phyloP scores from a whole-genome alignment of 2,329 filamentous ascomycete genomes.

The Acephala macrosclerotiorum region DNA sequence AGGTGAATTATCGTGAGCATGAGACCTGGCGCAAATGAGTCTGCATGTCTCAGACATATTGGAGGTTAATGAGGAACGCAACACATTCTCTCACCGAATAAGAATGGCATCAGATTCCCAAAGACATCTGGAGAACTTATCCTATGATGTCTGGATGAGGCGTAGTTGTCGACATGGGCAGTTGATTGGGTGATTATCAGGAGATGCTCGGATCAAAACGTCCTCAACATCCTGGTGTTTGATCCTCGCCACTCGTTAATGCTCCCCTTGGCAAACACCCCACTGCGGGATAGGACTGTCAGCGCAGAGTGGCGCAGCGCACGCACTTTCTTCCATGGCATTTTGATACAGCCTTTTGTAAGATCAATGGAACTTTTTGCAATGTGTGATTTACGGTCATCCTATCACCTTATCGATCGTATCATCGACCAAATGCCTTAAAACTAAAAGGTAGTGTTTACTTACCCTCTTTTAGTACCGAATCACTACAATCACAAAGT shows the following conservation, averaged over 20 bases:
- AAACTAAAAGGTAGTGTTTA: no score
- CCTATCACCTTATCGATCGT: no score
- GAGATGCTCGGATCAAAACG: not conserved
- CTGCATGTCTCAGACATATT: not conserved
- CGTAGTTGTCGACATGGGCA: not conserved
- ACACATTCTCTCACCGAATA: not conserved
- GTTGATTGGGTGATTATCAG: conserved; percentile 6
- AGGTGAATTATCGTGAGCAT: not conserved
- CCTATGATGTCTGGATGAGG: not conserved
- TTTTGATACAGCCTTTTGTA: no score
- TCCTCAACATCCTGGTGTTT: not conserved
- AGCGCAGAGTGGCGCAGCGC: not conserved
- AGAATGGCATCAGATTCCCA: not conserved
- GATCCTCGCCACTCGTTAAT: not conserved
- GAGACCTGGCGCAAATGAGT: not conserved
- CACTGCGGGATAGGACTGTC: not conserved
- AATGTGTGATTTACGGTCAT: no score
- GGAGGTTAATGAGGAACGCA: not conserved
- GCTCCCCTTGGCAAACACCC: not conserved
- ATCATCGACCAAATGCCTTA: no score
- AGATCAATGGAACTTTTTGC: no score
- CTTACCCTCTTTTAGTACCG: no score
- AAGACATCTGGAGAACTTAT: not conserved
- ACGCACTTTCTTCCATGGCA: not conserved
- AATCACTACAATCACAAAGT: no score